Evolutionary conservation across 768 basidiomycete species (phyloP).

Genomic region (Sistotremastrum suecicum): DNA sequence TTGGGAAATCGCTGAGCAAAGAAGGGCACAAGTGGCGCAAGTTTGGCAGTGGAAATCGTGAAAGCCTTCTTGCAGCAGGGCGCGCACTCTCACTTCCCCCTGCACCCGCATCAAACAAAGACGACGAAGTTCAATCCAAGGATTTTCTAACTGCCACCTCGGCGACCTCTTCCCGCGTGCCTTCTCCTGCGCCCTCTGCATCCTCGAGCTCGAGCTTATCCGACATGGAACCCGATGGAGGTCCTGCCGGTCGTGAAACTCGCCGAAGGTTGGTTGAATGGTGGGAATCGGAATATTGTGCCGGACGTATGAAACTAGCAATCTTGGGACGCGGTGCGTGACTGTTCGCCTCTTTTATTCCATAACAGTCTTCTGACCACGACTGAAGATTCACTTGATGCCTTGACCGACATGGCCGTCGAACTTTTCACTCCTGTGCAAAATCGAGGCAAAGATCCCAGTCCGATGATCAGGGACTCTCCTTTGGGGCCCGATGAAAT

Average conservation of each 20-base stretch:
- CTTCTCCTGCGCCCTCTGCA: conserved; percentile 2
- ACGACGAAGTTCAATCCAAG: not conserved
- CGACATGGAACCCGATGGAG: conserved; percentile 22
- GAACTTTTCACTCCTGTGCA: conserved; percentile 18
- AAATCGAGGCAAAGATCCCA: conserved; percentile 16
- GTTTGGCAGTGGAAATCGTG: conserved; percentile 34
- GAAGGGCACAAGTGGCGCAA: conserved; percentile 29
- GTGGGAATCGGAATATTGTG: conserved; percentile 24
- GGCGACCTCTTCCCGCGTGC: not conserved
- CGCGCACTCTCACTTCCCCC: too few species aligned
- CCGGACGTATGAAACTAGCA: conserved; percentile 22
- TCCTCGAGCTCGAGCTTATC: not conserved
- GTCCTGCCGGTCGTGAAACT: conserved; percentile 23
- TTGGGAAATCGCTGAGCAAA: conserved; percentile 28
- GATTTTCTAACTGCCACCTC: not conserved
- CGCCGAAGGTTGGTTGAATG: conserved; percentile 20
- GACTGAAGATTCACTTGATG: conserved; percentile 19
- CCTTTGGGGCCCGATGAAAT: conserved; percentile 4
- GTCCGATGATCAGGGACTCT: conserved; percentile 10
- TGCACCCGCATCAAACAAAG: not conserved
- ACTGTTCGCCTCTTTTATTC: not conserved
- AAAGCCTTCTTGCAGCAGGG: conserved; percentile 14
- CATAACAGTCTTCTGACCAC: not conserved
- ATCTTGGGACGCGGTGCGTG: conserved; percentile 19
- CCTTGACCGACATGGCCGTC: conserved; percentile 17